Percentiles rank a stretch among this genome's conserved stretches.
Conservation (phyloP, 2,329 filamentous ascomycete genomes). For the Sordariomycetes sp. region DNA sequence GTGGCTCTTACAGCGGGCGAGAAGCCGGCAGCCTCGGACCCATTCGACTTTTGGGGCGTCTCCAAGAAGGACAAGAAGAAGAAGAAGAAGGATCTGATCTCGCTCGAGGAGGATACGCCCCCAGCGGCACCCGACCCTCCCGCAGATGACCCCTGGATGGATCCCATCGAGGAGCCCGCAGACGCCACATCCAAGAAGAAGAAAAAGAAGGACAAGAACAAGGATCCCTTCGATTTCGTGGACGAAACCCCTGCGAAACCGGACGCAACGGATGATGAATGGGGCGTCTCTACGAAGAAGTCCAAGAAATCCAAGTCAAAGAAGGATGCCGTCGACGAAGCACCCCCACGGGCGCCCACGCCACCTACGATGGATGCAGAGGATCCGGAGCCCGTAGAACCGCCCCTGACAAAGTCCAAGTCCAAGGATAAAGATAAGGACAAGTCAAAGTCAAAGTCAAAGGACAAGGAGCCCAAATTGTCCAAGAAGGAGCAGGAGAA, state of each 20-base stretch:
- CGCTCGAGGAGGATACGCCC: slow-evolving; percentile 11
- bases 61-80: slow-evolving; percentile 35
- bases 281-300: slow-evolving; percentile 13
- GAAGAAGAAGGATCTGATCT: slow-evolving; percentile 13
- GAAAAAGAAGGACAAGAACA: slow-evolving; percentile 39
- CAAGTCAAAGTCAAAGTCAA: slow-evolving; percentile 13
- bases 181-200: slow-evolving; percentile 23
- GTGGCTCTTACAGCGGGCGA: slow-evolving; percentile 9
- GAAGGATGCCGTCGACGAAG: slow-evolving; percentile 25
- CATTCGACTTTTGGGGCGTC: slow-evolving; percentile 4
- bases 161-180: slow-evolving; percentile 30
- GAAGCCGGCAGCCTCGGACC: slow-evolving; percentile 14
- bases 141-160: slow-evolving; percentile 22
- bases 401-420: slow-evolving; percentile 23
- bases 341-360: slow-evolving; percentile 33
- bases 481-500: slow-evolving; percentile 40
- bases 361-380: slow-evolving; percentile 30
- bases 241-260: slow-evolving; percentile 33
- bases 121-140: neutral
- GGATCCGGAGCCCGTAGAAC: slow-evolving; percentile 25
- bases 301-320: slow-evolving; percentile 33
- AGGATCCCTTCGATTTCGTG: slow-evolving; percentile 37
- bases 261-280: slow-evolving; percentile 33
- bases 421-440: slow-evolving; percentile 31
- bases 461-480: slow-evolving; percentile 31